Evolutionary conservation across 768 basidiomycete genomes (phyloP).

Genomic region (Cystobasidium ongulense): DNA sequence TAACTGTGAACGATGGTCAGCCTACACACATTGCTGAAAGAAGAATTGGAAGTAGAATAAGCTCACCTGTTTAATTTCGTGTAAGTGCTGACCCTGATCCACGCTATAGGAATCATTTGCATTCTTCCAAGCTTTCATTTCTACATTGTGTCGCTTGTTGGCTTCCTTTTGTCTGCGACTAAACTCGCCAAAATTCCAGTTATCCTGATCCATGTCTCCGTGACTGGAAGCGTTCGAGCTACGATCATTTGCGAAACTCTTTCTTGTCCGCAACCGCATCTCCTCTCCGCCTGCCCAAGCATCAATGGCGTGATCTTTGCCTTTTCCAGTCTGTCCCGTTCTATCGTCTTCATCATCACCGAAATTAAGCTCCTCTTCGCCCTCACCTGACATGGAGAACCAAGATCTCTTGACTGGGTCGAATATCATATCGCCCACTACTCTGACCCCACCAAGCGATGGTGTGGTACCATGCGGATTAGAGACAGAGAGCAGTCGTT

Average conservation of each 20-base stretch:
- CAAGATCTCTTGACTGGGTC: slow-evolving; percentile 90
- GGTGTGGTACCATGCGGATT: slow-evolving; percentile 19
- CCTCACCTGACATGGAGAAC: slow-evolving; percentile 87
- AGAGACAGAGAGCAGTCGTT: not conserved
- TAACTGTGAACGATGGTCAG: no score
- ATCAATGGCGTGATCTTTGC: not conserved
- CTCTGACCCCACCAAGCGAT: slow-evolving; percentile 56
- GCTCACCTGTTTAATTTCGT: not conserved
- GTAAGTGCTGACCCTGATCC: not conserved
- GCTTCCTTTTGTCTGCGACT: not conserved
- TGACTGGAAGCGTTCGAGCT: not conserved
- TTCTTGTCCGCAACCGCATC: slow-evolving; percentile 16
- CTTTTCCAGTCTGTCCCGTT: not conserved
- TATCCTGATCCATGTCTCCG: not conserved
- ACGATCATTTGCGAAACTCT: slow-evolving; percentile 17
- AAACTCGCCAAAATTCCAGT: not conserved
- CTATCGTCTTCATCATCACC: slow-evolving; percentile 31
- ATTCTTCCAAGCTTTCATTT: slow-evolving; percentile 1
- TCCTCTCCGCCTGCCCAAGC: slow-evolving; percentile 21
- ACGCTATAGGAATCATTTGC: not conserved
- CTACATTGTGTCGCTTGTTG: not conserved
- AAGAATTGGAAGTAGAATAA: not conserved
- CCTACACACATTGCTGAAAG: not conserved
- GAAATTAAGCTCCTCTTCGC: slow-evolving; percentile 57
- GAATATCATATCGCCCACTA: slow-evolving; percentile 97